Evolutionary conservation across 805 yeast genomes (phyloP), one percentile per base, ranked within the genome.

Genomic region (Wickerhamomyces rabaulensis): DNA sequence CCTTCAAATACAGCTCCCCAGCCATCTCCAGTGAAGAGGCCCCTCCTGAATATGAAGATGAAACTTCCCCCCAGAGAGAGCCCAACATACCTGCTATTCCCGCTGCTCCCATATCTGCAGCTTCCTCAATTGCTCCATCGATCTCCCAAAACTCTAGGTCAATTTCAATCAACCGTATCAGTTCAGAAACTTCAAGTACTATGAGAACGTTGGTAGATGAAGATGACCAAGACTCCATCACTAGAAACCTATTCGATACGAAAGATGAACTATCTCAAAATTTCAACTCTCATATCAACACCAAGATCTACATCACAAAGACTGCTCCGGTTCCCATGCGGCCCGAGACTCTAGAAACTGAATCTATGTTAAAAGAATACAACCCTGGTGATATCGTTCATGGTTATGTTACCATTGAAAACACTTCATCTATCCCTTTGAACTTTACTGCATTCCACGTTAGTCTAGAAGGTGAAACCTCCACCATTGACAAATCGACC

Each of bases 301-400:
- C 79, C 27, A 73, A 72, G 47, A 74, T 80, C 15, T 70, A 60
- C 47, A 75, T 79, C 9, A 76, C 84, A 1, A 79, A 79, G 51
- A 63, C 66, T 23, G 73, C 75, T 1, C 78, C 82, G 0, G 60
- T 58, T 29, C 79, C 81, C 0, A 61, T 72, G 45, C 31, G 31
- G 10, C 31, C 31, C 15, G 57, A 39, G 6, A 53, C 49, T 25
- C 16, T 46, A 6, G 58, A 52, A 36, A 15, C 41, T 6, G 62
- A 40, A 65, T 76, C 41, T 60, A 72, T 63, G 31, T 55, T 76
- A 21, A 69, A 71, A 48, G 87, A 81, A 58, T 84, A 76, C 57
- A 77, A 76, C 17, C 80, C 83, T 13, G 88, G 88, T 15, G 90
- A 84, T 56, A 69, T 70, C 17, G 68, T 84, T 15, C 74, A 78